Conservation (phyloP, 2,329 filamentous ascomycete species). For the Curvularia lunata region DNA sequence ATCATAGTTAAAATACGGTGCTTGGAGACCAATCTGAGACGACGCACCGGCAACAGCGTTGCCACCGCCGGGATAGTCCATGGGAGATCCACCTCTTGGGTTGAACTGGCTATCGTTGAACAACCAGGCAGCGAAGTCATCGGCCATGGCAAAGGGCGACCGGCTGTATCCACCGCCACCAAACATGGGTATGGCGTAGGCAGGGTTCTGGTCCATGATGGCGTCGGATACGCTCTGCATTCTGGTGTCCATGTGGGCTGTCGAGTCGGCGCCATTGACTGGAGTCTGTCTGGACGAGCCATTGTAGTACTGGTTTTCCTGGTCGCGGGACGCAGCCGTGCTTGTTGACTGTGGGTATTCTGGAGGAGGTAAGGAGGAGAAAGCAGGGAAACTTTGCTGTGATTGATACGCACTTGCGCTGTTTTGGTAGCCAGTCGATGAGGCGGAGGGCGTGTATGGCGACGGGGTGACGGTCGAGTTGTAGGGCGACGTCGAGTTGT, state of each 20-base stretch:
- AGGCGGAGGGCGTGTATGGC: slow-evolving; percentile 54
- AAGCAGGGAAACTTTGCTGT: slow-evolving; percentile 67
- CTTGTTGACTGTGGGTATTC: slow-evolving; percentile 53
- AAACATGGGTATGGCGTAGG: slow-evolving; percentile 82
- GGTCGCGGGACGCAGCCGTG: slow-evolving; percentile 48
- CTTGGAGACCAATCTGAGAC: slow-evolving; percentile 54
- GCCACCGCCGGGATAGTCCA: slow-evolving; percentile 42
- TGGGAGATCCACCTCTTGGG: slow-evolving; percentile 46
- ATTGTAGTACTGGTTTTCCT: slow-evolving; percentile 48
- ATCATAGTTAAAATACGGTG: slow-evolving; percentile 59
- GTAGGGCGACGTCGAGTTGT: slow-evolving; percentile 46
- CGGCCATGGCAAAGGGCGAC: slow-evolving; percentile 85
- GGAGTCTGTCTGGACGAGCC: slow-evolving; percentile 43
- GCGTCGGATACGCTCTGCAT: slow-evolving; percentile 48
- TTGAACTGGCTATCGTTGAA: slow-evolving; percentile 71
- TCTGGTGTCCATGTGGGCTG: slow-evolving; percentile 40
- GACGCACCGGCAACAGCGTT: slow-evolving; percentile 50
- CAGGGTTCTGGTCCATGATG: slow-evolving; percentile 54
- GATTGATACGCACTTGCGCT: slow-evolving; percentile 59
- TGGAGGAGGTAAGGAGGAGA: slow-evolving; percentile 65
- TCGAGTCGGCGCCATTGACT: slow-evolving; percentile 49
- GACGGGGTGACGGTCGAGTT: slow-evolving; percentile 51
- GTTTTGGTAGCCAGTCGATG: slow-evolving; percentile 50
- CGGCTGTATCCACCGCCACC: slow-evolving; percentile 82
- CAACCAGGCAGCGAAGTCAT: slow-evolving; percentile 85